Conservation (phyloP, 768 basidiomycete genomes). For the Boletus huronensis region DNA sequence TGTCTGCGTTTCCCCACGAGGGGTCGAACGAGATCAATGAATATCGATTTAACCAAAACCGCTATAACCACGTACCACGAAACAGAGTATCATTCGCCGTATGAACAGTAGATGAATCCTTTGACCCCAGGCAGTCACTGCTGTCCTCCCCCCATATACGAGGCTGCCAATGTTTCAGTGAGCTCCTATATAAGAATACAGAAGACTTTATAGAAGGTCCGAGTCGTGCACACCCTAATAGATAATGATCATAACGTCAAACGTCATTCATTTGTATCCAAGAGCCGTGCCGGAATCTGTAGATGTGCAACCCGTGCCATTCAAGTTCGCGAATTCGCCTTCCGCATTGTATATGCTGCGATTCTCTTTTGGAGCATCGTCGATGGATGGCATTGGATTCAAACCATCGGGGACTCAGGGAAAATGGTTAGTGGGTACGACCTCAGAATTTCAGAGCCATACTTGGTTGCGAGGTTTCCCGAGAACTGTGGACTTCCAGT, state of each 20-base stretch:
- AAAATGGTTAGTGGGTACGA: background rate
- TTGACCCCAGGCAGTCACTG: background rate
- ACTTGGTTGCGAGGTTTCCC: background rate
- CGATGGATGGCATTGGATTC: background rate
- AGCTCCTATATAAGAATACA: background rate
- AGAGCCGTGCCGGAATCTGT: background rate
- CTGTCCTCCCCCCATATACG: background rate
- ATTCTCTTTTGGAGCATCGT: background rate
- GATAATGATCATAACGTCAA: too few species aligned
- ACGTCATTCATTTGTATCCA: background rate
- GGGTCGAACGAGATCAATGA: background rate
- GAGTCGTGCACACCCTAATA: background rate
- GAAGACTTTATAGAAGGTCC: background rate
- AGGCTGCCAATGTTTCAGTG: background rate
- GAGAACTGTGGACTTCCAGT: background rate
- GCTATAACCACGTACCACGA: background rate
- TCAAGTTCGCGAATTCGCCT: background rate
- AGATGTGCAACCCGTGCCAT: background rate
- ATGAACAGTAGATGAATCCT: background rate
- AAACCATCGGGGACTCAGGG: background rate
- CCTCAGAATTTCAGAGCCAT: background rate
- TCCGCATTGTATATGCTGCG: background rate
- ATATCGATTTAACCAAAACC: background rate
- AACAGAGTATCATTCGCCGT: background rate
- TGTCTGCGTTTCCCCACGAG: background rate